Evolutionary conservation across 108 stramenopile species (phyloP).

Genomic region (Nitzschia sp.): DNA sequence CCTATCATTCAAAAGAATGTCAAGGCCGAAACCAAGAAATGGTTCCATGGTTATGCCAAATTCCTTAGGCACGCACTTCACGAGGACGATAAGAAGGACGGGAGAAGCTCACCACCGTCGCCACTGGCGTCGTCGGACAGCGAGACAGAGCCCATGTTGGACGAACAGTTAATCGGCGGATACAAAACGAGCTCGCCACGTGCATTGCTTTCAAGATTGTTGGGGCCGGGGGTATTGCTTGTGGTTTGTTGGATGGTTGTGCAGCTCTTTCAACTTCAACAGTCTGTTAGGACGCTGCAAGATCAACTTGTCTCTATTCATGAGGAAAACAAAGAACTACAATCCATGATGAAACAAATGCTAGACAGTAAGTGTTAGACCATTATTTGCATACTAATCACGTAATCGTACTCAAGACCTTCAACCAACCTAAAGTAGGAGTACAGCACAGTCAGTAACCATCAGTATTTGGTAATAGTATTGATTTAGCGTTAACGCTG

Average conservation of each 20-base stretch:
- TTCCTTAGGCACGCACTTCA: not conserved
- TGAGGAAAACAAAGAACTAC: not conserved
- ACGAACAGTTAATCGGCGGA: not conserved
- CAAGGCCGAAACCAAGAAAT: slow-evolving; percentile 42
- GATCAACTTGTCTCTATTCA: not conserved
- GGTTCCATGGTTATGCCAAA: slow-evolving; percentile 43
- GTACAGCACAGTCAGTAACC: no score
- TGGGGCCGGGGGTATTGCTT: not conserved
- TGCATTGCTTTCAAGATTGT: not conserved
- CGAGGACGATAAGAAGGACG: slow-evolving; percentile 6
- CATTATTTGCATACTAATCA: no score
- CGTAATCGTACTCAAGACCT: no score
- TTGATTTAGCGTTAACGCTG: not conserved
- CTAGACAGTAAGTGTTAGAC: not conserved
- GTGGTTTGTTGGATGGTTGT: not conserved
- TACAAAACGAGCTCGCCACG: not conserved
- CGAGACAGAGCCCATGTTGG: not conserved
- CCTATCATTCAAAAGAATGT: slow-evolving; percentile 55
- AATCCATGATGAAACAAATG: not conserved
- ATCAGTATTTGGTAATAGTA: no score
- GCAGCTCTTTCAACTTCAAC: not conserved
- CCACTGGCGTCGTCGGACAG: not conserved
- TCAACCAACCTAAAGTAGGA: no score
- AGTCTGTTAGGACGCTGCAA: not conserved
- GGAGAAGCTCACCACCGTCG: no score